A percentile compares a stretch with the other conserved stretches of the same genome.
These are phyloP conservation scores for Penicillium bialowiezense DNA, from an alignment of 495 filamentous ascomycete genomes.

Conservation along the genomic window DNA sequence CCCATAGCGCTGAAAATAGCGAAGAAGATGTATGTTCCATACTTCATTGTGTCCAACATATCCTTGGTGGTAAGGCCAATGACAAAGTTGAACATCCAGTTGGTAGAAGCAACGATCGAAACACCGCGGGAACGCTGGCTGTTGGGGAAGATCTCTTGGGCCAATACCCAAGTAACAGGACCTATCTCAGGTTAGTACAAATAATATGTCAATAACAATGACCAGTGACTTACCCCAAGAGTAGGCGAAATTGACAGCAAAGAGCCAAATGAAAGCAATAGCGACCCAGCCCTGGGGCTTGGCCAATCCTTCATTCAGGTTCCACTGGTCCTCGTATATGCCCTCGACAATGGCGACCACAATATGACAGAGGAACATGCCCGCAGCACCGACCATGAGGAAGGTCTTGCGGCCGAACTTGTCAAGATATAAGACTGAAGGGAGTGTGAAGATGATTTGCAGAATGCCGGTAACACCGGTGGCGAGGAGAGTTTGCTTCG, in stretches of 20 bases:
- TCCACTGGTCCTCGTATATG: conserved; percentile 32
- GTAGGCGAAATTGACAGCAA: conserved; percentile 42
- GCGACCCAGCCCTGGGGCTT: conserved; percentile 38
- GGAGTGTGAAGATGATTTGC: conserved; percentile 66
- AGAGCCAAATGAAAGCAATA: conserved; percentile 43
- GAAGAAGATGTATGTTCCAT: conserved; percentile 46
- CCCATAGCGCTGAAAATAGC: conserved; percentile 45
- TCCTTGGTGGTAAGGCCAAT: conserved; percentile 41
- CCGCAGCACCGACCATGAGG: conserved; percentile 66
- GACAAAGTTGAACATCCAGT: conserved; percentile 47
- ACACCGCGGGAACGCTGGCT: conserved; percentile 39
- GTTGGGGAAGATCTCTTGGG: conserved; percentile 43
- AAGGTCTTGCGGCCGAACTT: conserved; percentile 67
- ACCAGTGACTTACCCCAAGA: conserved; percentile 28
- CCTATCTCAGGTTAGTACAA: conserved; percentile 9
- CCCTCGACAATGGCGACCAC: conserved; percentile 40
- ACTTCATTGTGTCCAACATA: conserved; percentile 39
- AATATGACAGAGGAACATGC: conserved; percentile 59
- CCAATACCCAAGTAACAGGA: conserved; percentile 37
- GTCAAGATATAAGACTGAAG: conserved; percentile 69
- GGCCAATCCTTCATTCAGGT: conserved; percentile 19
- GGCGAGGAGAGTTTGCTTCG: conserved; percentile 57
- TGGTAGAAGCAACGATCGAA: conserved; percentile 35
- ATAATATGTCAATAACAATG: background rate
- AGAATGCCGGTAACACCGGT: conserved; percentile 70